Base-by-base conservation (phyloP, 2,329 filamentous ascomycete species). In the Cladosporium sp. region DNA sequence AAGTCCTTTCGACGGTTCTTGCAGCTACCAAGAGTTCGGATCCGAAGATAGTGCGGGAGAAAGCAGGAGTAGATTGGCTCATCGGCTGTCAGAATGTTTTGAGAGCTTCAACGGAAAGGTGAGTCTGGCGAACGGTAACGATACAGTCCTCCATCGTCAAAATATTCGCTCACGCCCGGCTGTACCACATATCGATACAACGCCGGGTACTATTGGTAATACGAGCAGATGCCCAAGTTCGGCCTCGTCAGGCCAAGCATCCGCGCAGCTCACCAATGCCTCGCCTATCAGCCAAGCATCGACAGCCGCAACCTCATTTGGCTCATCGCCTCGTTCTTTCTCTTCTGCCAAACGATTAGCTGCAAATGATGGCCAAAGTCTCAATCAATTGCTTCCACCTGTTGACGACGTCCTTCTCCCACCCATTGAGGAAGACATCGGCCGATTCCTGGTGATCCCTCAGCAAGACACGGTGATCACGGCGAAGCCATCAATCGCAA, bases 401-500 rank as follows among this genome's bases (percentile, higher is more conserved):
- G 51, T 59, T 14, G 59, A 58, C 12, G 68, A 71, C 11, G 68
- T 71, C 19, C 25, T 59, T 3, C 59, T 73, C 14, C 63, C 69
- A 15, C 67, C 70, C 1, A 72, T 73, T 40, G 66, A 72, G 43
- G 71, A 73, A 56, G 67, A 69, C 39, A 64, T 58, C 3, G 62
- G 64, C 9, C 63, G 64, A 2, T 69, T 58, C 43, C 38, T 71
- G 14, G n/a, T 64, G 6, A 69, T 72, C 9, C 70, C 70, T 5
- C 64, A 70, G 9, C 69, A 72, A 58, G 70, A 72, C 36, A 62
- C 62, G 12, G 22, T 65, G 34, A 42, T 64, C 30, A 51, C 63
- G n/a, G 20, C 38, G 59, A 64, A 63, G 49, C 75, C 75, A n/a
- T 76, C 77, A 1, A 63, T 80, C 20, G 62, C 70, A 11, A 96